A percentile compares a stretch with the other conserved stretches of the same genome.
phyloP scores from a whole-genome alignment of 768 basidiomycete genomes.

The Clitopilus passeckerianus region DNA sequence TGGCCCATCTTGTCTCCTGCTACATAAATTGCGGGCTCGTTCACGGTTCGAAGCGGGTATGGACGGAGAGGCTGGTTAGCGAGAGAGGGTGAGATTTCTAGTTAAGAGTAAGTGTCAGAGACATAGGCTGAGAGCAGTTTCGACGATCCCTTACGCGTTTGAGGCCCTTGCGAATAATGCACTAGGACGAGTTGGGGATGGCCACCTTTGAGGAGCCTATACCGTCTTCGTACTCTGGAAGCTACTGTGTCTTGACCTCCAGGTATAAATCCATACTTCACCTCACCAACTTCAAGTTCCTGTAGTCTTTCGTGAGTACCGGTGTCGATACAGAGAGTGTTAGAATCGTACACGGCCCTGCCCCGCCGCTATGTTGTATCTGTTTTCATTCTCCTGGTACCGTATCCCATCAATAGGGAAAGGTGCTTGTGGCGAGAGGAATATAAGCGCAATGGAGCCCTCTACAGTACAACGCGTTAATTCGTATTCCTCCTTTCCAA shows the following conservation, averaged over 20 bases:
- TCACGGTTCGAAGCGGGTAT: conserved; percentile 66
- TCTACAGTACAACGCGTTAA: conserved; percentile 31
- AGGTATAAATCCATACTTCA: conserved; percentile 76
- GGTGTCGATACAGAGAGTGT: background rate
- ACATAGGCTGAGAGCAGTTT: conserved; percentile 6
- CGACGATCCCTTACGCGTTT: conserved; percentile 44
- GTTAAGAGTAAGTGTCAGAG: conserved; percentile 6
- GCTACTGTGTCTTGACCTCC: conserved; percentile 55
- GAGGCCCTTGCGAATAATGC: conserved; percentile 67
- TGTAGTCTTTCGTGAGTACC: conserved; percentile 17
- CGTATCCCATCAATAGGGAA: conserved; percentile 78
- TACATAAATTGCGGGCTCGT: conserved; percentile 66
- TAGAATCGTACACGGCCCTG: conserved; percentile 44
- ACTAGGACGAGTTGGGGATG: conserved; percentile 70
- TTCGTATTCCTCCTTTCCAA: background rate
- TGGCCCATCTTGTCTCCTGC: conserved; percentile 70
- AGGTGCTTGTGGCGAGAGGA: conserved; percentile 48
- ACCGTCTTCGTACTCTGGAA: conserved; percentile 66
- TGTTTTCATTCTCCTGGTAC: conserved; percentile 69
- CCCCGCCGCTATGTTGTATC: conserved; percentile 47
- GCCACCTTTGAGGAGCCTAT: conserved; percentile 68
- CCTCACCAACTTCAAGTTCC: conserved; percentile 77
- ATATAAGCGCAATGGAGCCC: conserved; percentile 64
- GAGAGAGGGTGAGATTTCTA: conserved; percentile 58
- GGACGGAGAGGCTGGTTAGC: conserved; percentile 58